phyloP scores from a whole-genome alignment of 2,329 filamentous ascomycete genomes.

The Mycosphaerella arachidis region DNA sequence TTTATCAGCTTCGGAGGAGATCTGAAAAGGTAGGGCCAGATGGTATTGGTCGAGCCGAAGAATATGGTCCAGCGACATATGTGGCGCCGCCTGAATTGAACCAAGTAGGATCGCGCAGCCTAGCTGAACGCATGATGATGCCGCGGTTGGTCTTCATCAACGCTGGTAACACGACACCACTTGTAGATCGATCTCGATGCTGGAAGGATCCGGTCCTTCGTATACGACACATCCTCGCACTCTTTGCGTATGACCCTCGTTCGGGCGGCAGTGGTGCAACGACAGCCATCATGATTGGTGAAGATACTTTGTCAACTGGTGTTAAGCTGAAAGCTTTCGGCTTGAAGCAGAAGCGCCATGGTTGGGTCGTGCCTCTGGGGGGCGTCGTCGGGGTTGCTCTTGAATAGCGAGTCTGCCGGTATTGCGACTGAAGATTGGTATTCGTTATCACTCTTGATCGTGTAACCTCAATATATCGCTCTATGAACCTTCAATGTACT shows the following conservation, averaged over 20 bases:
- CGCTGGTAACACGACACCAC: slow-evolving; percentile 44
- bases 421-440: background rate
- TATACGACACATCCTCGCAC: slow-evolving; percentile 31
- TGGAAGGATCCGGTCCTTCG: slow-evolving; percentile 40
- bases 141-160: slow-evolving; percentile 42
- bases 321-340: background rate
- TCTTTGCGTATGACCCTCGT: slow-evolving; percentile 16
- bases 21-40: background rate
- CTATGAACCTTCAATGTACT: background rate
- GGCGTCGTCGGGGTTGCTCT: background rate
- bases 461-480: background rate
- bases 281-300: slow-evolving; percentile 1
- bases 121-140: slow-evolving; percentile 23
- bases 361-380: background rate
- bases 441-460: background rate
- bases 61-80: no score
- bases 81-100: no score
- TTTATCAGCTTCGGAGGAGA: slow-evolving; percentile 50
- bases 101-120: no score
- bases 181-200: slow-evolving; percentile 40
- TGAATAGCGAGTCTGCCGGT: background rate
- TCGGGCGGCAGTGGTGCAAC: slow-evolving; percentile 1
- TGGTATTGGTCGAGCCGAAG: no score
- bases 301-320: slow-evolving; percentile 2
- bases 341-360: background rate